Conservation (phyloP, 495 filamentous ascomycete species). For the Entonaema liquescens region DNA sequence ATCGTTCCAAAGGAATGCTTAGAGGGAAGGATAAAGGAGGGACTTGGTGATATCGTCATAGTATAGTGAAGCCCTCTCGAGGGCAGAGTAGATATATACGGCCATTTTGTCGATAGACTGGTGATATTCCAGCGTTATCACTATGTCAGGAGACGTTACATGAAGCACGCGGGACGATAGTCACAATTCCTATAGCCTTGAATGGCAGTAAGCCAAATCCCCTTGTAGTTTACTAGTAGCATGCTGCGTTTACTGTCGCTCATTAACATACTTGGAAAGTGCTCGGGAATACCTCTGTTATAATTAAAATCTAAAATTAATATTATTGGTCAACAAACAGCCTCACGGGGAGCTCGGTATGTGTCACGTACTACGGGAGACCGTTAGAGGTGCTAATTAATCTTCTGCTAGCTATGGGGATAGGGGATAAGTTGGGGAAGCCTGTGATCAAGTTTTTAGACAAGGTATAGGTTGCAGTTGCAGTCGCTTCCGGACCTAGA, state of each 20-base stretch:
- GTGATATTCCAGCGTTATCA: slow-evolving; percentile 7
- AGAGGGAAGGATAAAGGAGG: slow-evolving; percentile 25
- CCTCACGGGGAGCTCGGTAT: neutral
- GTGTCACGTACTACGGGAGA: neutral
- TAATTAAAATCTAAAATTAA: neutral
- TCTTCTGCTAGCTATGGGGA: neutral
- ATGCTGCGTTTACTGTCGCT: neutral
- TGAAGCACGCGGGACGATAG: slow-evolving; percentile 31
- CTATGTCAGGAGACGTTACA: slow-evolving; percentile 45
- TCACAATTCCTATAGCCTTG: slow-evolving; percentile 8
- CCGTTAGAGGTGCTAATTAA: neutral
- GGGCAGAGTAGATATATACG: neutral
- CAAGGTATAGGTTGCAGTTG: slow-evolving; percentile 5
- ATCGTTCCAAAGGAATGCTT: slow-evolving; percentile 13
- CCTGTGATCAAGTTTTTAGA: slow-evolving; percentile 24
- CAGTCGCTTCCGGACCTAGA: slow-evolving; percentile 10
- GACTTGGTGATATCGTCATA: slow-evolving; percentile 18
- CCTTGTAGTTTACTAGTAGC: neutral
- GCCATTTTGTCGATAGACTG: neutral
- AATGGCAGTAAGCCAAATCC: neutral
- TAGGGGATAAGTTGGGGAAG: slow-evolving; percentile 3
- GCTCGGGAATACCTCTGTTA: neutral
- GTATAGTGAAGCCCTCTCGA: slow-evolving; percentile 30
- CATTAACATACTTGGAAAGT: slow-evolving; percentile 3
- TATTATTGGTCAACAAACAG: neutral